These are phyloP conservation scores for Suhomyces yuchorum DNA, from an alignment of 1,139 yeast genomes.

Conservation along the genomic window DNA sequence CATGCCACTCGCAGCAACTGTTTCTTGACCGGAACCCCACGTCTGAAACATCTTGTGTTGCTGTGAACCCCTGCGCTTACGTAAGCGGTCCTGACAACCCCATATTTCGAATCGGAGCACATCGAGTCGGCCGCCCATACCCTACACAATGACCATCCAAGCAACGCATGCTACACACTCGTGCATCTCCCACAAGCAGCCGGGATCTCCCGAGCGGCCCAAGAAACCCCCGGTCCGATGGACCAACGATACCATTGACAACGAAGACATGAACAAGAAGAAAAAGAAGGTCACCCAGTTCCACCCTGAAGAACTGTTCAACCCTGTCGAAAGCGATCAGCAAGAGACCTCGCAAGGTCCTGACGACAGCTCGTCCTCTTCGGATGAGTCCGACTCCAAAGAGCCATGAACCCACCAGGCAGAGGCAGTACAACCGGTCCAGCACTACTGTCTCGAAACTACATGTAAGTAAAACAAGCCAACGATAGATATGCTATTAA, in stretches of 20 bases:
- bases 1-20: not conserved
- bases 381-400: slow-evolving; percentile 9
- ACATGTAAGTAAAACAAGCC: not conserved
- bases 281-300: slow-evolving; percentile 67
- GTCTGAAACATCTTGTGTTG: not conserved
- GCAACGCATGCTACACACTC: not conserved
- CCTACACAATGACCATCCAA: not conserved
- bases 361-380: slow-evolving; percentile 5
- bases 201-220: not conserved
- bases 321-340: not conserved
- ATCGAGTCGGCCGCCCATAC: not conserved
- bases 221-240: slow-evolving; percentile 63
- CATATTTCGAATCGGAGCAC: not conserved
- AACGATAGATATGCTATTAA: slow-evolving; percentile 1
- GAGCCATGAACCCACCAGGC: not conserved
- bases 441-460: not conserved
- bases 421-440: not conserved
- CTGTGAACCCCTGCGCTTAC: slow-evolving; percentile 1
- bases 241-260: slow-evolving; percentile 85
- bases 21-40: not conserved
- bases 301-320: slow-evolving; percentile 52
- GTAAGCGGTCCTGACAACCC: not conserved
- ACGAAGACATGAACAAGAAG: slow-evolving; percentile 84
- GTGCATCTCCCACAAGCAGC: not conserved
- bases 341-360: not conserved